These are phyloP conservation scores for Marasmius tenuissimus DNA, from an alignment of 1,284 basidiomycete species.

Conservation along the genomic window DNA sequence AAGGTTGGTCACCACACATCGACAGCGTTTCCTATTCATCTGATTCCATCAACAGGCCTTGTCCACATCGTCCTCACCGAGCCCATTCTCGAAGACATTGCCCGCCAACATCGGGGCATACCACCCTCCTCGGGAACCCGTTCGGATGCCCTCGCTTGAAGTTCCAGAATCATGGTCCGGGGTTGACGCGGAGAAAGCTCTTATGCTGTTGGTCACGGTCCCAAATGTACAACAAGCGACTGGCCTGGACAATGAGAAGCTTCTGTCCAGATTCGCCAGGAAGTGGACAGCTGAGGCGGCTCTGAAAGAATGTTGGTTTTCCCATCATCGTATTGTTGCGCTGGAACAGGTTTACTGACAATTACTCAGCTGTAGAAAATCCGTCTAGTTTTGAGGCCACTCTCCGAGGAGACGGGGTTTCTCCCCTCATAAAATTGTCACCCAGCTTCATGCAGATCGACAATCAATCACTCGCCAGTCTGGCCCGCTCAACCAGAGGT, in stretches of 20 bases:
- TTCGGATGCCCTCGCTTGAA: conserved; percentile 31
- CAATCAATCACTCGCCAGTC: conserved; percentile 80
- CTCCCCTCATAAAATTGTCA: conserved; percentile 75
- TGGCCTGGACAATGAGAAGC: conserved; percentile 55
- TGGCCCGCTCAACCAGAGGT: conserved; percentile 70
- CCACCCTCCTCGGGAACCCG: conserved; percentile 33
- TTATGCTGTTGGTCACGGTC: conserved; percentile 52
- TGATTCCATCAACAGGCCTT: conserved; percentile 32
- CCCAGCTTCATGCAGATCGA: conserved; percentile 87
- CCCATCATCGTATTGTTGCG: conserved; percentile 3
- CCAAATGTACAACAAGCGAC: conserved; percentile 60
- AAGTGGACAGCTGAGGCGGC: conserved; percentile 80
- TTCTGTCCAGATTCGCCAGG: conserved; percentile 52
- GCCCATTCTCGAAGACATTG: conserved; percentile 29
- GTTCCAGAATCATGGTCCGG: conserved; percentile 27
- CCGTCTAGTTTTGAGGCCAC: conserved; percentile 55
- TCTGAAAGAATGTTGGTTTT: conserved; percentile 68
- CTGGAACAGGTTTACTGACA: neutral
- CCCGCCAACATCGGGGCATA: conserved; percentile 32
- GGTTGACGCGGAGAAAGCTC: conserved; percentile 56
- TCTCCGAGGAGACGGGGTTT: conserved; percentile 61
- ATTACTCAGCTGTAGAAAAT: conserved; percentile 57
- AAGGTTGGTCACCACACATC: conserved; percentile 40
- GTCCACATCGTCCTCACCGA: conserved; percentile 25
- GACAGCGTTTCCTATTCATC: conserved; percentile 1